Conservation (phyloP, 2,329 filamentous ascomycete genomes). For the Dactylellina cionopaga region DNA sequence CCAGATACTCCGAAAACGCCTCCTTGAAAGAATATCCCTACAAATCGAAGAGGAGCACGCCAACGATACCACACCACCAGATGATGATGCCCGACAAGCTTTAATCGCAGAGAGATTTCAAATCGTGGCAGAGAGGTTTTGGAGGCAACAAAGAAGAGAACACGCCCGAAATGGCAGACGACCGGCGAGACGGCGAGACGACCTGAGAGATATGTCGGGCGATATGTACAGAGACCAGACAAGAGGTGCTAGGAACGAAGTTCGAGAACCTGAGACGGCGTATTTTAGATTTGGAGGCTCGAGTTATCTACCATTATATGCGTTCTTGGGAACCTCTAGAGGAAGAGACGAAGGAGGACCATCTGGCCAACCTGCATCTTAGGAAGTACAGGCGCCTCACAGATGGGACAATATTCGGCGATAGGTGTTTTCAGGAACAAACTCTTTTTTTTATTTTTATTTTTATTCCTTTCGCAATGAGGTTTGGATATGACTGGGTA, state of each 20-base stretch:
- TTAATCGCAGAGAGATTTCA: constrained; percentile 40
- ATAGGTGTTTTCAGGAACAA: too few relatives aligned
- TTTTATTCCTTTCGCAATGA: not conserved
- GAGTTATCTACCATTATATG: constrained; percentile 43
- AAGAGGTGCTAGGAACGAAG: not conserved
- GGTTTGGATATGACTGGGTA: too few relatives aligned
- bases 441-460: not conserved
- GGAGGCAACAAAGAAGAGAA: constrained; percentile 38
- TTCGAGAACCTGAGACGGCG: constrained; percentile 31
- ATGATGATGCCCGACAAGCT: constrained; percentile 26
- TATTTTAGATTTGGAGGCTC: constrained; percentile 38
- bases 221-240: constrained; percentile 41
- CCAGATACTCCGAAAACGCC: constrained; percentile 36
- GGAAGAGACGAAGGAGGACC: not conserved
- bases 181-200: constrained; percentile 39
- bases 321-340: constrained; percentile 14
- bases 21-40: constrained; percentile 25
- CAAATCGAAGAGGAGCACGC: constrained; percentile 35
- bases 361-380: too few relatives aligned
- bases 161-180: constrained; percentile 37
- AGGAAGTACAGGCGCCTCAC: too few relatives aligned
- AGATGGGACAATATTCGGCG: not conserved
- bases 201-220: constrained; percentile 48
- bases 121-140: constrained; percentile 49
- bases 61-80: constrained; percentile 12